Evolutionary conservation across 2,329 filamentous ascomycete genomes (phyloP), one percentile per base, ranked within the genome.

Genomic region (Cryphonectria parasitica): DNA sequence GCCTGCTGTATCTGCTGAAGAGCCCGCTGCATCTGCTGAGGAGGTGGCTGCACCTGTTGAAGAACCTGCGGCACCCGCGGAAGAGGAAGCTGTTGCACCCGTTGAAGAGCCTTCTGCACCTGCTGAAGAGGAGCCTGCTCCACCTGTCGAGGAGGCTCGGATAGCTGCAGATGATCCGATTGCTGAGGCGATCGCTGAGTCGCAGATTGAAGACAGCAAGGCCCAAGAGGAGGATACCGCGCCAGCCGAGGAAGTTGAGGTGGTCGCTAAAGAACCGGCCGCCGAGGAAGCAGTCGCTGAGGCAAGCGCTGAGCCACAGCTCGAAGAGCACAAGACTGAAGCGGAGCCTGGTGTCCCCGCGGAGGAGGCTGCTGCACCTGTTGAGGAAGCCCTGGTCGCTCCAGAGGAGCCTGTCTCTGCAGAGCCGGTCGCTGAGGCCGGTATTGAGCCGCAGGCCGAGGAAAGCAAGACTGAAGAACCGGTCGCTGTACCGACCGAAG

Each of bases 321-420:
- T 41, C 22, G 68, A 72, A 43, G 63, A 73, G 56, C 31, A 31
- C 13, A 31, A 67, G n/a, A 52, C 63, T 66, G 62, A 22, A 17
- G 60, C 36, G 36, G 36, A 39, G 36, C 17, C 43, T 45, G 43
- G 15, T 45, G n/a, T n/a, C n/a, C n/a, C n/a, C n/a, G n/a, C n/a
- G n/a, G 34, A 61, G 62, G 45, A 61, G 25, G 25, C 41, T 19
- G 52, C 66, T 28, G 15, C 28, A 13, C 54, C 31, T 13, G 71
- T 65, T 31, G 71, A 67, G 31, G 15, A 58, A n/a, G 31, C 63
- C 25, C 31, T 68, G 4, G 64, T 25, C 28, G 62, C 64, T 34
- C 56, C 62, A n/a, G 66, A 73, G 65, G 36, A 63, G 6, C 31
- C 68, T 8, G 64, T 25, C 28, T 58, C 64, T 36, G 62, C 62